Evolutionary conservation across 495 filamentous ascomycete genomes (phyloP).

Genomic region (Podospora australis): DNA sequence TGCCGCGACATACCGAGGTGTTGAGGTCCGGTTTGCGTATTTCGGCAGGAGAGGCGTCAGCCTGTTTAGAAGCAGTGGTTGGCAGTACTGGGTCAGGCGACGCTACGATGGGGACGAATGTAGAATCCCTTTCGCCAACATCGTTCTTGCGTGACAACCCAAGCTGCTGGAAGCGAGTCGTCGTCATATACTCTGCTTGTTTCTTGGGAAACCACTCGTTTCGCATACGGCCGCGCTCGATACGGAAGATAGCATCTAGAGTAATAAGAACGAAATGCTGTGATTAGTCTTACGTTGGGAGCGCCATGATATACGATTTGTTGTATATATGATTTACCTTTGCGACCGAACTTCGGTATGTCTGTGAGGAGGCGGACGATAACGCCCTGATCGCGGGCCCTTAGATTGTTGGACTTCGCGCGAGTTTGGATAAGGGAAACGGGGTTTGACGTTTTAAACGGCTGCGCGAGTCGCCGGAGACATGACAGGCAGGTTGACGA

Average conservation of each 20-base stretch:
- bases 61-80: too few species aligned
- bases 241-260: slow-evolving; percentile 39
- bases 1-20: slow-evolving; percentile 11
- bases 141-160: slow-evolving; percentile 30
- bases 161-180: slow-evolving; percentile 32
- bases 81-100: too few species aligned
- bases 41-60: too few species aligned
- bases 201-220: slow-evolving; percentile 40
- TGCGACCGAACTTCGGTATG: slow-evolving; percentile 53
- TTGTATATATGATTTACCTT: slow-evolving; percentile 36
- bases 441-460: slow-evolving; percentile 7
- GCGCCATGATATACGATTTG: background rate
- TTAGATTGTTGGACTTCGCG: slow-evolving; percentile 20
- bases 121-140: slow-evolving; percentile 37
- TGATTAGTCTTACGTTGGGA: background rate
- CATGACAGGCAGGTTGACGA: slow-evolving; percentile 26
- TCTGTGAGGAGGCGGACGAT: slow-evolving; percentile 56
- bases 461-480: slow-evolving; percentile 21
- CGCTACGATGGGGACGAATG: slow-evolving; percentile 22
- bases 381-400: slow-evolving; percentile 36
- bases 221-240: slow-evolving; percentile 42
- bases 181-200: slow-evolving; percentile 42
- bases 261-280: background rate
- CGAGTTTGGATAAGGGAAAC: slow-evolving; percentile 20
- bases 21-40: background rate